phyloP scores from a whole-genome alignment of 495 filamentous ascomycete species.

The Trichoderma virens region DNA sequence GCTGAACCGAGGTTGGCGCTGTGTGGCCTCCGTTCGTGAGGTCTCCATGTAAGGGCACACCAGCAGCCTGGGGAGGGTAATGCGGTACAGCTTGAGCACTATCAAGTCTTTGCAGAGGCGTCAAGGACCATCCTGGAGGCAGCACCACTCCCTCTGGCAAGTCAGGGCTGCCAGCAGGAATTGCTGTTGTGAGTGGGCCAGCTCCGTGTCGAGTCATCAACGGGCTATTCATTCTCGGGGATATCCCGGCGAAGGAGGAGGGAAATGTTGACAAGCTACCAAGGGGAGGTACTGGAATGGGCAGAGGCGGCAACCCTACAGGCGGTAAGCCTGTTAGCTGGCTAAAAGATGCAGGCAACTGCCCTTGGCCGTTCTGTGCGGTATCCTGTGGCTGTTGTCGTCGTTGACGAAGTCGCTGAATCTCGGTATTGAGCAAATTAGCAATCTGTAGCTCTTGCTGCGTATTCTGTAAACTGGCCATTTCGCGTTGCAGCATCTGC shows the following conservation, averaged over 20 bases:
- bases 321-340: neutral
- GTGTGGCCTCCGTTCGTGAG: constrained; percentile 1
- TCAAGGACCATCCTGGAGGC: constrained; percentile 68
- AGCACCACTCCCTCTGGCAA: constrained; percentile 66
- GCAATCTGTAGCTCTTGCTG: constrained; percentile 50
- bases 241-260: constrained; percentile 15
- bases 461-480: constrained; percentile 43
- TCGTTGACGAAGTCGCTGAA: constrained; percentile 48
- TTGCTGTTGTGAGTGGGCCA: constrained; percentile 32
- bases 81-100: constrained; percentile 16
- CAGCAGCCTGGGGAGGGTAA: constrained; percentile 13
- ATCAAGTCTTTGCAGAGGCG: constrained; percentile 47
- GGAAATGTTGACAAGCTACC: constrained; percentile 11
- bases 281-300: neutral
- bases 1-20: neutral
- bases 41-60: constrained; percentile 10
- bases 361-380: neutral
- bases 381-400: constrained; percentile 17
- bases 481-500: constrained; percentile 22
- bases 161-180: constrained; percentile 58
- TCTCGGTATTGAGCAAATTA: constrained; percentile 52
- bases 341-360: neutral
- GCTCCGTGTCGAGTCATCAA: constrained; percentile 36
- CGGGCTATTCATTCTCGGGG: constrained; percentile 24
- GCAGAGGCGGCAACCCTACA: constrained; percentile 9